Base-by-base conservation (phyloP, 176 grass and related monocot genomes). In the Puya raimondii region DNA sequence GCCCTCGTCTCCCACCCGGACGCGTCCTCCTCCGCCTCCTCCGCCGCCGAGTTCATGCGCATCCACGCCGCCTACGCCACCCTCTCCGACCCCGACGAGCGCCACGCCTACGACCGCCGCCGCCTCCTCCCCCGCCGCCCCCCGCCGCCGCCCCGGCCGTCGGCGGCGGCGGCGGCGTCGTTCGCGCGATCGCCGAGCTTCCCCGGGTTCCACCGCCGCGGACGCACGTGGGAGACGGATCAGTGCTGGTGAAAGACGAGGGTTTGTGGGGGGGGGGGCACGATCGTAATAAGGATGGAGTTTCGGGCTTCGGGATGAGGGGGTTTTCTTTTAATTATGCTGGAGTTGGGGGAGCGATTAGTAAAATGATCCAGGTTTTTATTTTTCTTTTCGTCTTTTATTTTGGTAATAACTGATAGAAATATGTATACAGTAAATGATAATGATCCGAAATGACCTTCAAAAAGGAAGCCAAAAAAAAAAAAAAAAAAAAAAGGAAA, bases 1-100 rank as follows among this genome's bases (percentile, higher is more conserved):
- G 82, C 76, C 53, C 71, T 64, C 22, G 47, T 11, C 49, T 79
- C 70, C 48, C 82, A 84, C 26, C 82, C 82, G 14, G 82, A 84
- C 48, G 78, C 64, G 56, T 47, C 54, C 16, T 16, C 42, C 21
- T 56, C 51, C 58, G 20, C 48, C 29, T 61, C 51, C 20, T 53
- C 84, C 7, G 57, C 53, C 0, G 65, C 78, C 48, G 53, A 73
- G 81, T 65, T 79, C 78, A 50, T 77, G 12, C 67, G 67, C 10
- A 69, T 66, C 64, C 49, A 69, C 29, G 4, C 53, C 4, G 64
- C 77, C 12, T 72, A 77, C 9, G 29, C 77, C 29, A 72, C 66
- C 3, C 70, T 79, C 4, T 29, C 49, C 7, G 75, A 84, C 56
- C 76, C 76, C 3, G 76, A 65, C 20, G 66, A 75, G 64, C 70